These are phyloP conservation scores for Pseudogymnoascus verrucosus DNA, from an alignment of 2,329 filamentous ascomycete species.

Conservation along the genomic window DNA sequence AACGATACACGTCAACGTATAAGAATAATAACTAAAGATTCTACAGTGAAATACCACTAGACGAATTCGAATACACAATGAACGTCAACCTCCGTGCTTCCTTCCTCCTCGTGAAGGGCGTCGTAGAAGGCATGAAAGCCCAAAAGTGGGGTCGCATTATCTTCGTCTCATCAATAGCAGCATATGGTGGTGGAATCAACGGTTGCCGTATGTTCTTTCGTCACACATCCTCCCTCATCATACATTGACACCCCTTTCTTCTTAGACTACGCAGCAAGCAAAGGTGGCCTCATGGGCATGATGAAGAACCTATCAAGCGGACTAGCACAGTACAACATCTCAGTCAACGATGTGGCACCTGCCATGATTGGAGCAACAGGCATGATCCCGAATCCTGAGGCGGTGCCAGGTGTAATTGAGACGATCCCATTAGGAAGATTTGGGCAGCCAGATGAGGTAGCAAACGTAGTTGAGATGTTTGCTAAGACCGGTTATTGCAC, in stretches of 20 bases:
- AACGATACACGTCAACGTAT: background rate
- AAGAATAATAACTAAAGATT: background rate
- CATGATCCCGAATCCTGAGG: constrained; percentile 33
- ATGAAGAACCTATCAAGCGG: constrained; percentile 37
- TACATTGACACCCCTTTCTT: background rate
- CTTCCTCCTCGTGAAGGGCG: constrained; percentile 22
- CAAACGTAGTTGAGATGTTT: constrained; percentile 40
- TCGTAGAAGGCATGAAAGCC: constrained; percentile 30
- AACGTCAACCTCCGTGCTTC: constrained; percentile 22
- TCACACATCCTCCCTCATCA: background rate
- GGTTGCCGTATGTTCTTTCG: constrained; percentile 19
- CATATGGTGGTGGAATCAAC: constrained; percentile 21
- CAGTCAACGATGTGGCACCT: constrained; percentile 40
- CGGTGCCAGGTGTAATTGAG: constrained; percentile 19
- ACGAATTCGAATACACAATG: constrained; percentile 23
- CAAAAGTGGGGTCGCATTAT: constrained; percentile 29
- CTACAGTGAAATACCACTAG: constrained; percentile 20
- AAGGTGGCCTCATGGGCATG: constrained; percentile 38
- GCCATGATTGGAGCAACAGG: constrained; percentile 38
- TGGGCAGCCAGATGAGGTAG: constrained; percentile 38
- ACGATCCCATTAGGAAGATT: constrained; percentile 37
- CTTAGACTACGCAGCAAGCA: constrained; percentile 27
- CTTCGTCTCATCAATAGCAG: constrained; percentile 21
- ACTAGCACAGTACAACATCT: constrained; percentile 37
- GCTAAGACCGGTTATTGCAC: constrained; percentile 38